phyloP scores from a whole-genome alignment of 192 early-diverging fungal species.

The Cetraspora pellucida region DNA sequence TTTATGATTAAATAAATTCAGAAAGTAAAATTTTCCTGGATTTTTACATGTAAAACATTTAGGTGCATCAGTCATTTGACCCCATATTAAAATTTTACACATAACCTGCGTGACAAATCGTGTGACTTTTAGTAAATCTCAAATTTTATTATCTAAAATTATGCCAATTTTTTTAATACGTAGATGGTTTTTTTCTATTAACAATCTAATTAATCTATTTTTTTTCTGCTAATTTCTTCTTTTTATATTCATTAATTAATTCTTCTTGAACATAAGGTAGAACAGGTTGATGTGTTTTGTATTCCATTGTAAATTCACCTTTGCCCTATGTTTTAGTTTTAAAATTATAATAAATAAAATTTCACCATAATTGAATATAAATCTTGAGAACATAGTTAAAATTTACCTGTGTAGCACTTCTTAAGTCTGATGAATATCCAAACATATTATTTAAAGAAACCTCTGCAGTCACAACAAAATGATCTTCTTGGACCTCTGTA shows the following conservation, averaged over 20 bases:
- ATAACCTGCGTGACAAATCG: too few relatives aligned
- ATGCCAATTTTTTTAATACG: neutral
- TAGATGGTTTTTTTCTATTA: neutral
- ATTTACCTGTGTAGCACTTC: constrained; percentile 68
- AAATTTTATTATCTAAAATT: too few relatives aligned
- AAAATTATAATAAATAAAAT: neutral
- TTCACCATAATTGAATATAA: neutral
- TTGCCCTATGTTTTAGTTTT: constrained; percentile 69
- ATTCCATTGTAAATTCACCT: constrained; percentile 99
- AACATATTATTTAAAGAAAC: constrained; percentile 99
- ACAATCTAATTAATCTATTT: constrained; percentile 19
- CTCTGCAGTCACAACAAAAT: constrained; percentile 81
- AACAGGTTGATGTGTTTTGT: constrained; percentile 85
- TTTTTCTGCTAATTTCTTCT: constrained; percentile 57
- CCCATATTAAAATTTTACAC: too few relatives aligned
- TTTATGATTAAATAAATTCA: too few relatives aligned
- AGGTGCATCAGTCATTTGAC: too few relatives aligned
- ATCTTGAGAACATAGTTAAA: neutral
- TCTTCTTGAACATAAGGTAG: constrained; percentile 79
- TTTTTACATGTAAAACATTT: too few relatives aligned
- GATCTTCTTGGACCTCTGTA: constrained; percentile 90
- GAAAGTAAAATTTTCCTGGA: too few relatives aligned
- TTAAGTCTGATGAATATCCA: constrained; percentile 95
- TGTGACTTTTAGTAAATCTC: too few relatives aligned
- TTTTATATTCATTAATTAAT: constrained; percentile 85